Percentiles rank a stretch among this genome's conserved stretches.
These are phyloP conservation scores for Cordyceps javanica DNA, from an alignment of 2,329 filamentous ascomycete genomes.

Conservation along the genomic window DNA sequence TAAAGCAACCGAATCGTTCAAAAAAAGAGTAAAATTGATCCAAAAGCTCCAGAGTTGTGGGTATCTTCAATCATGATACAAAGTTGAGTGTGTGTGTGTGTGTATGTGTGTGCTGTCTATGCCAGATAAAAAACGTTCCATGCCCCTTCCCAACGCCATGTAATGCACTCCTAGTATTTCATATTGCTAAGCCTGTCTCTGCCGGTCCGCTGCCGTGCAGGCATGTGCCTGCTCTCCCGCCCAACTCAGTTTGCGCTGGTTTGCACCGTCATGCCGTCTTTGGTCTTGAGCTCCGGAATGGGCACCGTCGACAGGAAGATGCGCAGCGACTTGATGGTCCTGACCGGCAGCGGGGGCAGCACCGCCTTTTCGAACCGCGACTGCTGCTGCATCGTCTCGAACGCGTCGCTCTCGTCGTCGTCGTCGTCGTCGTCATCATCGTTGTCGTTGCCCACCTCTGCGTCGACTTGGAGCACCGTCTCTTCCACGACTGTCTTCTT, in stretches of 20 bases:
- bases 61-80: conserved; percentile 5
- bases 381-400: conserved; percentile 52
- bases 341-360: conserved; percentile 37
- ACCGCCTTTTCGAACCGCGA: conserved; percentile 51
- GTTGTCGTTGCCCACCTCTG: conserved; percentile 17
- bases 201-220: too few species aligned
- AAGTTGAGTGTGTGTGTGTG: too few species aligned
- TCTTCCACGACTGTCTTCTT: conserved; percentile 34
- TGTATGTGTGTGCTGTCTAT: too few species aligned
- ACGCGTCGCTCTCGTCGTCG: conserved; percentile 35
- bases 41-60: neutral
- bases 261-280: conserved; percentile 42
- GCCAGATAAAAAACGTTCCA: too few species aligned
- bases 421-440: conserved; percentile 16
- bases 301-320: conserved; percentile 51
- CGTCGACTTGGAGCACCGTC: conserved; percentile 30
- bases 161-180: too few species aligned
- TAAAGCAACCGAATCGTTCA: neutral
- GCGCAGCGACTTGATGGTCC: conserved; percentile 49
- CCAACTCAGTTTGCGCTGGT: conserved; percentile 31
- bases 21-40: neutral
- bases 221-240: neutral
- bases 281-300: conserved; percentile 49
- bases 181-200: too few species aligned
- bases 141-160: conserved; percentile 1